A percentile compares a stretch with the other conserved stretches of the same genome.
These are phyloP conservation scores for Kwoniella bestiolae DNA, from an alignment of 768 basidiomycete genomes.

Conservation along the genomic window DNA sequence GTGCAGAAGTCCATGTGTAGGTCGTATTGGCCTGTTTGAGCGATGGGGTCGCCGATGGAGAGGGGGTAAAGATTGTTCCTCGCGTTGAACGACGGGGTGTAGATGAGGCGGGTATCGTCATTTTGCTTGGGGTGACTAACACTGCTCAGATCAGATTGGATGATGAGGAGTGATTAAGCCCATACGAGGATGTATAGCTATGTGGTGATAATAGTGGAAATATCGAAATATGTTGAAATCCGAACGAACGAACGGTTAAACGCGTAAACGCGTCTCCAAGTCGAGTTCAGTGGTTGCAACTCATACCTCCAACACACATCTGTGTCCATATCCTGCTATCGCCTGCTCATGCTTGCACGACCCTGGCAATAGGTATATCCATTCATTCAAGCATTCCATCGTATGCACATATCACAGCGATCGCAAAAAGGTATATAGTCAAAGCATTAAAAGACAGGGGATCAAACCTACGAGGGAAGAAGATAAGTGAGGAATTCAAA, in stretches of 20 bases:
- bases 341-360: not conserved
- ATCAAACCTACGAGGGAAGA: not conserved
- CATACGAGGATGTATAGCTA: too few species aligned
- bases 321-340: not conserved
- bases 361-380: not conserved
- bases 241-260: not conserved
- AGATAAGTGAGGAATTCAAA: not conserved
- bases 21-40: slow-evolving; percentile 26
- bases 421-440: not conserved
- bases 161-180: too few species aligned
- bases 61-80: slow-evolving; percentile 47
- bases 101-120: slow-evolving; percentile 11
- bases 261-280: not conserved
- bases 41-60: slow-evolving; percentile 21
- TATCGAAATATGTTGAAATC: not conserved
- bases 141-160: too few species aligned
- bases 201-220: not conserved
- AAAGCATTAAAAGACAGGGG: not conserved
- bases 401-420: slow-evolving; percentile 3
- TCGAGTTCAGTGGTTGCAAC: too few species aligned
- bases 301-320: too few species aligned
- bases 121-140: slow-evolving; percentile 3
- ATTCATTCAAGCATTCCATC: slow-evolving; percentile 1
- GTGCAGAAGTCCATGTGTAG: slow-evolving; percentile 42
- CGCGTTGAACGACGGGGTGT: slow-evolving; percentile 50